Conservation (phyloP, 495 filamentous ascomycete species). For the Trichocladium uniseriatum region DNA sequence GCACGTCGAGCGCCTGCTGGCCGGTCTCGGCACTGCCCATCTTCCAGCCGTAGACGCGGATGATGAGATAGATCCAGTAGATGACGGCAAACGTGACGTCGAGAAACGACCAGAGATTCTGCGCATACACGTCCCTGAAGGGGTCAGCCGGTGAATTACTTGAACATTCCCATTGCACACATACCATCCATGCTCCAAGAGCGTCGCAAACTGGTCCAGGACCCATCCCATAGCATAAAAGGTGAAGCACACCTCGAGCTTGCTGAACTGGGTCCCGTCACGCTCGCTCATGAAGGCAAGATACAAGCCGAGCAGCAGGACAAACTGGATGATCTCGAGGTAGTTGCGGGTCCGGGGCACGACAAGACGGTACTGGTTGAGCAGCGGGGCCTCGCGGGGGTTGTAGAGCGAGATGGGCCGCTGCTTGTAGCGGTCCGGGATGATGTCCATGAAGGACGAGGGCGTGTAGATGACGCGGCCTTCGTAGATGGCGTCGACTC, state of each 20-base stretch:
- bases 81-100: constrained; percentile 58
- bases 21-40: constrained; percentile 26
- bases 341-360: constrained; percentile 60
- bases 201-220: constrained; percentile 61
- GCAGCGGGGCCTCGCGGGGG: constrained; percentile 51
- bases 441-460: constrained; percentile 56
- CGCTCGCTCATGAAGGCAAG: constrained; percentile 54
- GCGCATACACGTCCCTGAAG: constrained; percentile 61
- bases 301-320: constrained; percentile 52
- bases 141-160: not conserved
- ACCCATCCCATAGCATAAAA: constrained; percentile 63
- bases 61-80: constrained; percentile 49
- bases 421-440: constrained; percentile 66
- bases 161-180: constrained; percentile 2
- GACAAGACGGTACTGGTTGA: constrained; percentile 68
- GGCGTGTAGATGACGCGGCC: constrained; percentile 63
- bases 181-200: constrained; percentile 61
- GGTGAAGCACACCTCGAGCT: constrained; percentile 49
- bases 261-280: constrained; percentile 39
- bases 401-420: constrained; percentile 62
- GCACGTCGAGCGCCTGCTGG: constrained; percentile 55
- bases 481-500: constrained; percentile 58
- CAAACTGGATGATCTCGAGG: constrained; percentile 59
- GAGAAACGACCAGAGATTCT: constrained; percentile 72
- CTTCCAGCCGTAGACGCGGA: constrained; percentile 50